Evolutionary conservation across 331 rosid genomes (phyloP), one percentile per base, ranked within the genome.

Genomic region (Acacia concinna): DNA sequence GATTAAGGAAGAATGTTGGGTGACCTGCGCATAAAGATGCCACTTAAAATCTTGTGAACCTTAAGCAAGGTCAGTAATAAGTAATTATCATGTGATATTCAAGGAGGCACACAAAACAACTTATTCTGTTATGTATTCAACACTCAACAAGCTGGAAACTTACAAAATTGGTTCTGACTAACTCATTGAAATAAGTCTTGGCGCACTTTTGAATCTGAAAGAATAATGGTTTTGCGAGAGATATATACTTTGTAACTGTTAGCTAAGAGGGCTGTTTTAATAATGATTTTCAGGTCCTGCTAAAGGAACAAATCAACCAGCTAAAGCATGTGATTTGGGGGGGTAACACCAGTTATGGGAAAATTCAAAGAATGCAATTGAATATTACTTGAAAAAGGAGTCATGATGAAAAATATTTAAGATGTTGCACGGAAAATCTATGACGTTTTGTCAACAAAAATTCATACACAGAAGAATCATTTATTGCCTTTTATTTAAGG

Each of bases 1-100:
- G 71, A 54, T n/a, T 13, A 54, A 81, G 49, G 74, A 63, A 64
- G 68, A 64, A 66, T 30, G 69, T 30, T 68, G 75, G 38, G 21
- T 1, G 10, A 25, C 34, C 56, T 3, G 40, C 27, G 68, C 52
- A 63, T 3, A 21, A 41, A 23, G 73, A 62, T 44, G 56, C 43
- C 35, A 27, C 56, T 71, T 65, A 12, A 6, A 35, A 47, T 18
- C 46, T 52, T 64, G 30, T 64, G 51, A 64, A 37, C 40, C 79
- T 46, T 14, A 67, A 47, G 67, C 51, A 72, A 49, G 74, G 35
- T 35, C 52, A n/a, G 17, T 30, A 64, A 34, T 34, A 27, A 15
- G 21, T 30, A 69, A 79, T 43, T 12, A 4, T 44, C 1, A 46
- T 17, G 35, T 34, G 51, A 62, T 14, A 34, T 62, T 43, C 41